Percentiles rank a stretch among this genome's conserved stretches.
Conservation (phyloP, 805 yeast genomes). For the Metschnikowia aberdeeniae region DNA sequence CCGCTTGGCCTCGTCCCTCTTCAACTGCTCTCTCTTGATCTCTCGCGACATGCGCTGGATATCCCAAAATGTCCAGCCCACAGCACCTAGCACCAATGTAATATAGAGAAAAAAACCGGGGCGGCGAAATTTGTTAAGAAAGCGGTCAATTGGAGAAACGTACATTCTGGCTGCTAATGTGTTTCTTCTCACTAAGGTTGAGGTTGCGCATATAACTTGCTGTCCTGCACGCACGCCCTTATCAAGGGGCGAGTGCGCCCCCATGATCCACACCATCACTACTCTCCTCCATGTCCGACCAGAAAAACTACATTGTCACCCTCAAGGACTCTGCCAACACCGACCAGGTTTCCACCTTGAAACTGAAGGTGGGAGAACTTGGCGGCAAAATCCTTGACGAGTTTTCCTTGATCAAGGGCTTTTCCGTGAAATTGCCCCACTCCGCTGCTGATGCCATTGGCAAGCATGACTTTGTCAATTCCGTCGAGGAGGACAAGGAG, state of each 20-base stretch:
- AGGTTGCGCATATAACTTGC: slow-evolving; percentile 4
- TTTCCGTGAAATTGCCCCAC: slow-evolving; percentile 55
- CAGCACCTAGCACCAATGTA: slow-evolving; percentile 24
- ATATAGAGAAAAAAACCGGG: slow-evolving; percentile 35
- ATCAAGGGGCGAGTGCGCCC: slow-evolving; percentile 3
- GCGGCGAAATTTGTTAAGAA: slow-evolving; percentile 27
- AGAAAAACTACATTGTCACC: slow-evolving; percentile 40
- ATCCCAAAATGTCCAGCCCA: slow-evolving; percentile 19
- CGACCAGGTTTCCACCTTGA: slow-evolving; percentile 39
- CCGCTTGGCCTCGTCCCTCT: slow-evolving; percentile 5
- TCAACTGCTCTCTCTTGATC: slow-evolving; percentile 9
- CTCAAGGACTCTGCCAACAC: slow-evolving; percentile 43
- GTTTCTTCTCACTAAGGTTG: no score
- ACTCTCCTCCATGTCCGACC: slow-evolving; percentile 22
- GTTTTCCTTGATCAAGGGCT: slow-evolving; percentile 63
- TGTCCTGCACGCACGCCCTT: slow-evolving; percentile 10
- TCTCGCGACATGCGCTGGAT: slow-evolving; percentile 16
- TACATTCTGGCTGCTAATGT: slow-evolving; percentile 4
- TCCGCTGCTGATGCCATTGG: slow-evolving; percentile 46
- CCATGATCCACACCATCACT: slow-evolving; percentile 3
- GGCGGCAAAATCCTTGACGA: slow-evolving; percentile 65
- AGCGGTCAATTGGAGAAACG: slow-evolving; percentile 28
- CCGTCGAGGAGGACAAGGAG: slow-evolving; percentile 65
- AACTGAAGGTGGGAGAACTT: slow-evolving; percentile 43
- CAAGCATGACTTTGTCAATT: slow-evolving; percentile 48